Percentiles rank a stretch among this genome's conserved stretches.
Conservation (phyloP, 176 grass and related monocot genomes). For the Urochloa ruziziensis region DNA sequence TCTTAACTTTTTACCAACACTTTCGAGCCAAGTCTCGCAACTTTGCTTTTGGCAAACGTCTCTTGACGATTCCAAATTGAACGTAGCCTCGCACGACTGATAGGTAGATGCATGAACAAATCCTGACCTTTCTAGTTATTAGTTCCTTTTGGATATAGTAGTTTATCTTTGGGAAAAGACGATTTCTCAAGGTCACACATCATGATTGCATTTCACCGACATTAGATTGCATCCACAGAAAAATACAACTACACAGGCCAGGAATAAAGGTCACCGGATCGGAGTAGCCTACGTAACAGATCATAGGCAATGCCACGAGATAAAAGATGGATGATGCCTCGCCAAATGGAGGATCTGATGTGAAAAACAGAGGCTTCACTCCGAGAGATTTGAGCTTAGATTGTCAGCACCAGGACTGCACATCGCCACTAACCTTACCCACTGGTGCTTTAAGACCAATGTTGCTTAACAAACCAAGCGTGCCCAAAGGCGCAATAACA, state of each 20-base stretch:
- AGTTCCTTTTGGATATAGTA: neutral
- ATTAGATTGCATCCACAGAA: conserved; percentile 20
- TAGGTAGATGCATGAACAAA: neutral
- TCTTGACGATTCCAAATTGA: neutral
- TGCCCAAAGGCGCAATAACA: conserved; percentile 4
- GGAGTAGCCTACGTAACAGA: neutral
- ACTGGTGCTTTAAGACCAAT: conserved; percentile 11
- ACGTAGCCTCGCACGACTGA: neutral
- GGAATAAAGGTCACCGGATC: neutral
- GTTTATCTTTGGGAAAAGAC: neutral
- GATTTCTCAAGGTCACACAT: neutral
- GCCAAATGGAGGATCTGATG: conserved; percentile 13
- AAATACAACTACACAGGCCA: neutral
- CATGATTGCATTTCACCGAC: conserved; percentile 37
- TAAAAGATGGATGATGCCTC: neutral
- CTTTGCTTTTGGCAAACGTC: conserved; percentile 8
- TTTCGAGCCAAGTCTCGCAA: conserved; percentile 16
- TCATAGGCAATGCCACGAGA: neutral
- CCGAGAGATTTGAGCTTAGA: neutral
- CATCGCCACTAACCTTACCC: conserved; percentile 18
- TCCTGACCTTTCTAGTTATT: neutral
- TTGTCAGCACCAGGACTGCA: conserved; percentile 35
- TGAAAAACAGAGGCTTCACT: conserved; percentile 5
- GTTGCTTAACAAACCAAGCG: conserved; percentile 30
- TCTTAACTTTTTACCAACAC: neutral